Conservation (phyloP, 1,284 basidiomycete genomes). For the Lentinus polychrous region DNA sequence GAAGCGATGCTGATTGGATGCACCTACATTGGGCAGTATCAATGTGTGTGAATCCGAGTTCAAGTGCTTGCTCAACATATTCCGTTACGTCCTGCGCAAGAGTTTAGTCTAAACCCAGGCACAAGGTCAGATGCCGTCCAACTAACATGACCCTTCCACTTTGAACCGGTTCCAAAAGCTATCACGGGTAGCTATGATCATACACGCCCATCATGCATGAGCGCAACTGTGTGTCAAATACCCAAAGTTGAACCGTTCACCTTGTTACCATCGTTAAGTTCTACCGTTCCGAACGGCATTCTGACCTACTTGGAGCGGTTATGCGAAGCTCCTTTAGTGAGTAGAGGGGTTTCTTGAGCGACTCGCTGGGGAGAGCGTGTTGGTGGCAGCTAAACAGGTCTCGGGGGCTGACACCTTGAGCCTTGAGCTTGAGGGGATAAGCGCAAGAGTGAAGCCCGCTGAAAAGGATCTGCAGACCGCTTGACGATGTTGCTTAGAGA, state of each 20-base stretch:
- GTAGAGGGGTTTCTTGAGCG: too few species aligned
- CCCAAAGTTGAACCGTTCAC: constrained; percentile 8
- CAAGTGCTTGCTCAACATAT: constrained; percentile 28
- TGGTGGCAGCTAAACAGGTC: too few species aligned
- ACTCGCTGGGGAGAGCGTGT: too few species aligned
- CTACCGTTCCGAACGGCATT: constrained; percentile 24
- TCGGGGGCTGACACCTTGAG: too few species aligned
- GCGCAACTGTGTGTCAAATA: background rate
- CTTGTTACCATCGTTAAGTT: constrained; percentile 25
- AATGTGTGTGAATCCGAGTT: constrained; percentile 29
- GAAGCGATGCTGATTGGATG: background rate
- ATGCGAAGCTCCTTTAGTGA: too few species aligned
- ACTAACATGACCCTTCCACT: constrained; percentile 27
- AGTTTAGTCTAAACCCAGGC: background rate
- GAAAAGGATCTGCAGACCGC: too few species aligned
- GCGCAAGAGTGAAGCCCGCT: too few species aligned
- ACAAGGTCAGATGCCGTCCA: background rate
- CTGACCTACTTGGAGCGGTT: background rate
- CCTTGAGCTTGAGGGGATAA: too few species aligned
- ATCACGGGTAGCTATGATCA: constrained; percentile 23
- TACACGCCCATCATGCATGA: background rate
- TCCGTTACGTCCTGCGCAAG: constrained; percentile 25
- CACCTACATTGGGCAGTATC: constrained; percentile 27
- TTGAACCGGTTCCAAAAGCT: constrained; percentile 26
- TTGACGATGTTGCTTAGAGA: too few species aligned